Evolutionary conservation across 192 early-diverging fungal genomes (phyloP), one percentile per base, ranked within the genome.

Genomic region (Backusella morwellensis): DNA sequence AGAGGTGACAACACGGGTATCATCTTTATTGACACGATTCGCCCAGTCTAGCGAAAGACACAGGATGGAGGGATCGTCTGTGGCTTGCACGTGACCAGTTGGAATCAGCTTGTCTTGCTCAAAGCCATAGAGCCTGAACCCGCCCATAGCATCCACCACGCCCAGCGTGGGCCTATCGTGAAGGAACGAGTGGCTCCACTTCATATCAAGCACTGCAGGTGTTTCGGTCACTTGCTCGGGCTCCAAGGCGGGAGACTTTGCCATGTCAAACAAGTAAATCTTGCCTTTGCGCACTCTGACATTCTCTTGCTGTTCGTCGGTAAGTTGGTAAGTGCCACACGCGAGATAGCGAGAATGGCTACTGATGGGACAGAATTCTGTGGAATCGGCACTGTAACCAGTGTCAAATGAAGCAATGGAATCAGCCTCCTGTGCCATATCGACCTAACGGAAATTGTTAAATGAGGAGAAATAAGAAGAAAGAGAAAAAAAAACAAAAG

Each of bases 41-140:
- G 95, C 91, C 95, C 96, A 97, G 75, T 98, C 97, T 50, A 98
- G 72, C 0, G 97, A 98, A 47, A 96, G 87, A 42, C 91, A 95
- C 41, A 98, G 87, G 32, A 87, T 87, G 15, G 47, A 47, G 12
- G 52, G n/a, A 63, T 89, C 78, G 2, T 87, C 84, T 3, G 86
- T 75, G 14, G 83, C 84, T 50, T 82, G 85, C n/a, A 78, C 26
- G 78, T 85, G 3, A 67, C 69, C n/a, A 81, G 81, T n/a, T 80
- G 17, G 17, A 35, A 35, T 54, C 32, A 79, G 15, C 21, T 35
- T n/a, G 19, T 74, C 36, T 6, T 52, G 40, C 17, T 74, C 68
- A 54, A 86, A 79, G 6, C 75, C 54, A 63, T 90, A 91, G 12
- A 93, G 66, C 50, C 75, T 68, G 1, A 94, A 73, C 14, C 80